Evolutionary conservation across 2,329 filamentous ascomycete species (phyloP), one percentile per base, ranked within the genome.

Genomic region (Peltaster fructicola): DNA sequence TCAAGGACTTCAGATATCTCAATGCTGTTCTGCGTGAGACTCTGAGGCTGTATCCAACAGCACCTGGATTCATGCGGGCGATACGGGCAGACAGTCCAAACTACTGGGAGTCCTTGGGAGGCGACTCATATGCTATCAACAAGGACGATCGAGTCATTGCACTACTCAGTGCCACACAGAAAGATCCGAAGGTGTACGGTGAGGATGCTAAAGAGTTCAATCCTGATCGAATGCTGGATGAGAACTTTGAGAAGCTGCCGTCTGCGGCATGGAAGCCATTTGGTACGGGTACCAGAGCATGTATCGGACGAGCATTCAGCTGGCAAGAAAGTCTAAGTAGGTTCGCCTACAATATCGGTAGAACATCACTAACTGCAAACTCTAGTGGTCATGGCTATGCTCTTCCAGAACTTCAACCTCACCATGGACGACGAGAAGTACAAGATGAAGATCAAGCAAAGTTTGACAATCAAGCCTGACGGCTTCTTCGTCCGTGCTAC

Each of bases 281-380:
- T 31, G 63, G 63, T 1, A 66, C 57, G 16, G 63, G 62, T 2
- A 49, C 57, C 38, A 48, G 63, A 13, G 59, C 44, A 9, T 68
- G 63, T 29, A 65, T 67, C 15, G 62, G 63, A 4, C 48, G 62
- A 2, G 50, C 59, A 0, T 67, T 68, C 28, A 61, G 62, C 0
- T 63, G 58, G 57, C 63, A 67, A 36, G 63, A 67, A 31, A 51
- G 54, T 3, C n/a, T n/a, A n/a, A n/a, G n/a, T n/a, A n/a, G n/a
- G n/a, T n/a, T n/a, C n/a, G n/a, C n/a, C n/a, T n/a, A n/a, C n/a
- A n/a, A n/a, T n/a, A n/a, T n/a, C n/a, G n/a, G n/a, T n/a, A n/a
- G n/a, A n/a, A n/a, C n/a, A n/a, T n/a, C n/a, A n/a, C n/a, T n/a
- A n/a, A n/a, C n/a, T n/a, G n/a, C n/a, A n/a, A n/a, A 23, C 27